Evolutionary conservation across 2,329 filamentous ascomycete genomes (phyloP).

Genomic region (Colletotrichum filicis): DNA sequence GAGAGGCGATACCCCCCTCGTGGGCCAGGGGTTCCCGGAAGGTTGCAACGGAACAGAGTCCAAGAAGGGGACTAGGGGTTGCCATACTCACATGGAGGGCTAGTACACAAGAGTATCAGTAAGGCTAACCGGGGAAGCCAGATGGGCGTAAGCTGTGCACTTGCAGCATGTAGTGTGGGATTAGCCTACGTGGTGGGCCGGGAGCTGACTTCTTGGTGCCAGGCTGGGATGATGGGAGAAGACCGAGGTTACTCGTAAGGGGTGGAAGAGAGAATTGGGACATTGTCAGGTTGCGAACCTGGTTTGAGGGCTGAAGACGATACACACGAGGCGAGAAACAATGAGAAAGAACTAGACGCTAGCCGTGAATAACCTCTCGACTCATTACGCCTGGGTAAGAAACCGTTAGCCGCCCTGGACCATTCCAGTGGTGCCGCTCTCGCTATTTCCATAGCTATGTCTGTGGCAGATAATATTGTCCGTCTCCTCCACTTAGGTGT

Average conservation of each 20-base stretch:
- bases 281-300: neutral
- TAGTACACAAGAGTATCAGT: slow-evolving; percentile 3
- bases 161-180: slow-evolving; percentile 11
- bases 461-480: neutral
- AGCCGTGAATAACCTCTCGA: slow-evolving; percentile 5
- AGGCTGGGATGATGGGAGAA: neutral
- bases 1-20: slow-evolving; percentile 22
- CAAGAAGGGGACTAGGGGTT: slow-evolving; percentile 24
- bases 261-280: neutral
- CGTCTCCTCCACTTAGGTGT: neutral
- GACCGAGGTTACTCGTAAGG: neutral
- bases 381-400: slow-evolving; percentile 18
- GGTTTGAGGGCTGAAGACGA: neutral
- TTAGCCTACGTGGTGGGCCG: neutral
- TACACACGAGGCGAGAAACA: slow-evolving; percentile 13
- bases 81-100: slow-evolving; percentile 20
- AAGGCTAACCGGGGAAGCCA: slow-evolving; percentile 12
- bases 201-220: neutral
- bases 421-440: slow-evolving; percentile 10
- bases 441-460: neutral
- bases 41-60: slow-evolving; percentile 7
- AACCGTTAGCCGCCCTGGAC: neutral
- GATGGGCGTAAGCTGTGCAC: neutral
- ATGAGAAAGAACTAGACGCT: neutral
- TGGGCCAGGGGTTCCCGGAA: slow-evolving; percentile 5